Base-by-base conservation (phyloP, 2,329 filamentous ascomycete genomes). In the Ophiostoma pallidulum region DNA sequence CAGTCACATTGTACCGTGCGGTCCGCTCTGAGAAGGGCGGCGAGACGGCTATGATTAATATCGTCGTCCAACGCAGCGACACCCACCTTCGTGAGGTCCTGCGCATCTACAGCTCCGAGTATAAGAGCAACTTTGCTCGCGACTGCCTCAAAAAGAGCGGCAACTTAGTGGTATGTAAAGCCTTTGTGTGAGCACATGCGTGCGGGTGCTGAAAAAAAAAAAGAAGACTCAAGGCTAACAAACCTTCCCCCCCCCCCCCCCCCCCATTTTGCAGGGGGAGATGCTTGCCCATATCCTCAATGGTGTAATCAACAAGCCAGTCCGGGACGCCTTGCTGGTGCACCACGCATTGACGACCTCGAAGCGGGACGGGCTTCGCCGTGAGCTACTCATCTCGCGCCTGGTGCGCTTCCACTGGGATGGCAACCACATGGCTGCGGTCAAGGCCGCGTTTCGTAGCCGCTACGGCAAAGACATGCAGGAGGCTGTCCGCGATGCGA, bases 391-490 rank as follows among this genome's bases (percentile, higher is more conserved):
- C 43, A 94, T 94, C 54, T 90, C 84, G 3, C 77, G 92, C 2
- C 74, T 97, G 2, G 86, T 96, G 37, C 77, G 92, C 28, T 80
- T 91, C 63, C 92, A 97, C 66, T 97, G 92, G 92, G 90, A 97
- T 59, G 77, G 84, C 4, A 67, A 76, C 53, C 91, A 97, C 65
- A 74, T 97, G 67, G 77, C 81, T 50, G 75, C 77, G 18, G 79
- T 97, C 46, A 94, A 94, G 72, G 67, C 69, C 28, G 86, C 89
- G 53, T 98, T 89, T 65, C 74, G 78, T 48, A 79, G 83, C 52
- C 81, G 89, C 52, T 96, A 96, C 64, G 74, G 77, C 5, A 69
- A 75, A 43, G 77, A 84, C 39, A 73, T 97, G 53, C 80, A 88
- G 60, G 80, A 87, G 39, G 86, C 86, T 37, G 80, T 98, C 32